A percentile compares a stretch with the other conserved stretches of the same genome.
phyloP scores from a whole-genome alignment of 805 yeast genomes.

The Candida dajiaensis region DNA sequence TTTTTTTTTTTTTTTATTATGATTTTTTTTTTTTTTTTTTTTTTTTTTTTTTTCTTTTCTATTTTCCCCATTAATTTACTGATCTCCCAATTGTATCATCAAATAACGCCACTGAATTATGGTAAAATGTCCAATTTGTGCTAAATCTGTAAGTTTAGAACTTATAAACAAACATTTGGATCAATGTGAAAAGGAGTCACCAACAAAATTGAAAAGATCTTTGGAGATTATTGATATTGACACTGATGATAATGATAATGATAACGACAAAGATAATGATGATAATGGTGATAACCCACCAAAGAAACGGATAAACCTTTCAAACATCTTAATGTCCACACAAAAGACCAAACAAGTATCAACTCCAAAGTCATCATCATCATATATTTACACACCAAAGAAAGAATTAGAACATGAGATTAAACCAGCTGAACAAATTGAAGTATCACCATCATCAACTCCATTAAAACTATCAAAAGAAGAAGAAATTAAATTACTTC shows the following conservation, averaged over 20 bases:
- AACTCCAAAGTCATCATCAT: neutral
- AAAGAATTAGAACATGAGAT: neutral
- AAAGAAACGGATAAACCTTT: constrained; percentile 1
- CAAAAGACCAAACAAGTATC: neutral
- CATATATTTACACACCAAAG: neutral
- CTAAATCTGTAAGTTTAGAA: constrained; percentile 9
- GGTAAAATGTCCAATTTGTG: constrained; percentile 25
- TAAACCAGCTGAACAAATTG: neutral
- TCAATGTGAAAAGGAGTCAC: constrained; percentile 12
- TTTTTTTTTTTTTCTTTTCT: neutral
- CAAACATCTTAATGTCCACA: neutral
- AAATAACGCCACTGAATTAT: constrained; percentile 3
- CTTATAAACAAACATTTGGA: constrained; percentile 22
- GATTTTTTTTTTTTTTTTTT: too few species aligned
- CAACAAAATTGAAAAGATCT: constrained; percentile 2
- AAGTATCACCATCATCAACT: neutral
- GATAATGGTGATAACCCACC: constrained; percentile 1
- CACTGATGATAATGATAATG: constrained; percentile 2
- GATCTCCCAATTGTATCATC: too few species aligned
- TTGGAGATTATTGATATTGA: constrained; percentile 12
- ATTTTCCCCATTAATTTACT: too few species aligned
- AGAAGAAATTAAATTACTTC: constrained; percentile 15
- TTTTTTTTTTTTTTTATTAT: too few species aligned
- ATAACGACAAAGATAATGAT: neutral
- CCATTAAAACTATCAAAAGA: constrained; percentile 5